Base-by-base conservation (phyloP, 345 rosid species). In the Eucalyptus tenuipes region DNA sequence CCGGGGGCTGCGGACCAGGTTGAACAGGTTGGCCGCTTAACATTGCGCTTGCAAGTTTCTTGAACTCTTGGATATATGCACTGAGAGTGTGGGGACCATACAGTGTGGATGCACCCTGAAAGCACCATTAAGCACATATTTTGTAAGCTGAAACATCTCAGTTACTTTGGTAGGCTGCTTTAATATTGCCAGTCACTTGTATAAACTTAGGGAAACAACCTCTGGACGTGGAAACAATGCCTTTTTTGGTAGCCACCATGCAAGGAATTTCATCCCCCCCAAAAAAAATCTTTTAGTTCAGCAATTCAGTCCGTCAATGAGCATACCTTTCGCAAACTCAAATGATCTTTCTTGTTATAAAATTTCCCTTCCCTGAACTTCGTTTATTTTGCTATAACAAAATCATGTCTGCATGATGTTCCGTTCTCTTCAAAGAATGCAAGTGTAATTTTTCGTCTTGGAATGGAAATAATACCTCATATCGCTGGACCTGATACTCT, bases 31-130 rank as follows among this genome's bases (percentile, higher is more conserved):
- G 93, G 89, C 94, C 95, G 17, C 29, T 92, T 89, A 94, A 0
- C 61, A 98, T 95, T 71, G 97, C 95, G 40, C 81, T 92, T 49
- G 99, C 94, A 44, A 98, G 97, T 91, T 95, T 97, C 91, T 91
- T 92, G 93, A 98, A 95, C 93, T 98, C 99, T 90, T 97, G 99
- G 89, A 98, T 96, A 91, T 98, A 97, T 79, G 96, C 99, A 88
- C 91, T 93, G 80, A 95, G 99, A 3, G 99, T 95, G 92, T 97
- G 97, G 27, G 98, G 99, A 88, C 99, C 99, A 90, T 80, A 98
- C 86, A 98, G 90, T 8, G 99, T 98, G 89, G 99, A 98, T 16
- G 95, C 99, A 79, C 99, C 99, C 99, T 98, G 94, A 47, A 91
- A 91, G 88, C 89, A 87, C 81, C 80, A 71, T 37, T 25, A 37